Conservation (phyloP, 345 rosid species). For the Lagerstroemia speciosa region DNA sequence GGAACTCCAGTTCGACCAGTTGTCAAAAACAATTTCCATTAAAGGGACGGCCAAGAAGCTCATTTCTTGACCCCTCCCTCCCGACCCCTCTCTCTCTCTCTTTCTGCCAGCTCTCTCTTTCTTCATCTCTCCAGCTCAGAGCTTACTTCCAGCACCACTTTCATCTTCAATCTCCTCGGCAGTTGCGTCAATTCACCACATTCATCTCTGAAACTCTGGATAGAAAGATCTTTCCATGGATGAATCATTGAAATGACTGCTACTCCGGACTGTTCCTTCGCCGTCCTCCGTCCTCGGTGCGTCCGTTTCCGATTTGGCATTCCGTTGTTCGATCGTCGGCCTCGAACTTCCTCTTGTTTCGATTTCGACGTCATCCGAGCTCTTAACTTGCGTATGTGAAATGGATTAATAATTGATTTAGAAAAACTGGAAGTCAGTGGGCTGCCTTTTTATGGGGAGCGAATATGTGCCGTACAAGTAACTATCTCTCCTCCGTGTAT, state of each 20-base stretch:
- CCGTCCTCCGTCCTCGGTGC: constrained; percentile 23
- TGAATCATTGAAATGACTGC: constrained; percentile 30
- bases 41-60: no score
- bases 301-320: constrained; percentile 8
- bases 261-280: constrained; percentile 18
- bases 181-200: not conserved
- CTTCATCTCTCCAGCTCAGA: no score
- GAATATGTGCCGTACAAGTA: constrained; percentile 41
- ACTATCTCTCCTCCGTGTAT: constrained; percentile 1
- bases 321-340: not conserved
- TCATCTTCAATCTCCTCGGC: not conserved
- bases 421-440: constrained; percentile 12
- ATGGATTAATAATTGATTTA: not conserved
- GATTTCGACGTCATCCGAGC: not conserved
- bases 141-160: constrained; percentile 10
- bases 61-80: not conserved
- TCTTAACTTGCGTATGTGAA: constrained; percentile 6
- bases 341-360: not conserved
- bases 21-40: no score
- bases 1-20: no score
- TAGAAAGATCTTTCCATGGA: constrained; percentile 14
- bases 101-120: no score
- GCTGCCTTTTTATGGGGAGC: constrained; percentile 2
- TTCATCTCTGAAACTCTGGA: not conserved
- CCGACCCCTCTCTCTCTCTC: not conserved